Percentiles rank a stretch among this genome's conserved stretches.
Conservation (phyloP, 805 yeast genomes). For the Starmerella gropengiesseri region DNA sequence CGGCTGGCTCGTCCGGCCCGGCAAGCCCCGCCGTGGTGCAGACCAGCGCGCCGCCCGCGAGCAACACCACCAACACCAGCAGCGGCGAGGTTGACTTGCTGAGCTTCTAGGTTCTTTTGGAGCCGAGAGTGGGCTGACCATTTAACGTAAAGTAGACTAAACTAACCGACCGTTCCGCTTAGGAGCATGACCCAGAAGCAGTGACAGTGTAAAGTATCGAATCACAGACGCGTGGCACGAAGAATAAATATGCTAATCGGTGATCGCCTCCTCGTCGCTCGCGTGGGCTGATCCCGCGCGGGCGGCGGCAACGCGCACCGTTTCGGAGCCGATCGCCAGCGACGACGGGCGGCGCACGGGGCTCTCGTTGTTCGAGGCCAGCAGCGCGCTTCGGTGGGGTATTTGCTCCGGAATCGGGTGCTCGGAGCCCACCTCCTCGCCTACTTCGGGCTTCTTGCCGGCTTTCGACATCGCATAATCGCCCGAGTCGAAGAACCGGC, state of each 20-base stretch:
- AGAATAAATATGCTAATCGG: not conserved
- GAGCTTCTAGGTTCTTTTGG: slow-evolving; percentile 13
- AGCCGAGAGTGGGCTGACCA: no score
- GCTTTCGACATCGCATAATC: slow-evolving; percentile 71
- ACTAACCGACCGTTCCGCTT: no score
- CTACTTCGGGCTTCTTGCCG: slow-evolving; percentile 26
- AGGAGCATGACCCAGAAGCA: no score
- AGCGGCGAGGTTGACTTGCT: slow-evolving; percentile 14
- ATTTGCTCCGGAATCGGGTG: slow-evolving; percentile 26
- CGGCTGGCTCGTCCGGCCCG: not conserved
- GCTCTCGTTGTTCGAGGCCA: slow-evolving; percentile 16
- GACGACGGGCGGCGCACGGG: slow-evolving; percentile 25
- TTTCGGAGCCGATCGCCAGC: slow-evolving; percentile 18
- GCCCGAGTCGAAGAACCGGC: slow-evolving; percentile 86
- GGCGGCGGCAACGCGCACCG: slow-evolving; percentile 14
- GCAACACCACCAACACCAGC: not conserved
- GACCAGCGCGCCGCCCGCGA: no score
- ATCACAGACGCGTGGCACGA: not conserved
- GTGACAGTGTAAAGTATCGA: slow-evolving; percentile 1
- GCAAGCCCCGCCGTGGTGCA: no score
- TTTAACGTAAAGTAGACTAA: no score
- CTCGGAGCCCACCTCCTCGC: slow-evolving; percentile 24
- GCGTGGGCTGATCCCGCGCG: slow-evolving; percentile 3
- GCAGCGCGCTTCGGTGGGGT: slow-evolving; percentile 23
- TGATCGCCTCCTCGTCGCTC: slow-evolving; percentile 5